Conservation (phyloP, 2,329 filamentous ascomycete genomes). For the Diaporthe amygdali region DNA sequence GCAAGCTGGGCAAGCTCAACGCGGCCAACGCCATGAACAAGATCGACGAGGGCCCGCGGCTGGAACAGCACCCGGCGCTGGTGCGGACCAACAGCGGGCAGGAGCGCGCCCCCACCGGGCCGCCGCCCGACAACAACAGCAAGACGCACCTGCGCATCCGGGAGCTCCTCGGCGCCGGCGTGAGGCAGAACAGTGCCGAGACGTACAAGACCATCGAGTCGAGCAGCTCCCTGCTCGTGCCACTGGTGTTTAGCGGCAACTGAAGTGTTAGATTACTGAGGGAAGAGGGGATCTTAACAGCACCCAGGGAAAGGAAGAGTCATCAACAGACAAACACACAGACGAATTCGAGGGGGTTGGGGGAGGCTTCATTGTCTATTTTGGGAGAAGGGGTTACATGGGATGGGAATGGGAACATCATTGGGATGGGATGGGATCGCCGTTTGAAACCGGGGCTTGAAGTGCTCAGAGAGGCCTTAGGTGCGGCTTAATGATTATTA, state of each 20-base stretch:
- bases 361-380: background rate
- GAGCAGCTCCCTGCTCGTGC: slow-evolving; percentile 56
- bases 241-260: slow-evolving; percentile 63
- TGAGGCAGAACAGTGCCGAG: slow-evolving; percentile 21
- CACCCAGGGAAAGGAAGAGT: background rate
- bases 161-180: slow-evolving; percentile 28
- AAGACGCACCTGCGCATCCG: slow-evolving; percentile 21
- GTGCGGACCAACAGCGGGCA: slow-evolving; percentile 3
- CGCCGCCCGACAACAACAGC: slow-evolving; percentile 24
- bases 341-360: background rate
- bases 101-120: background rate
- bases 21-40: slow-evolving; percentile 13
- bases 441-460: slow-evolving; percentile 22
- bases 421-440: slow-evolving; percentile 9
- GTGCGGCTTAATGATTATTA: slow-evolving; percentile 21
- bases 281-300: background rate
- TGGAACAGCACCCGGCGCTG: slow-evolving; percentile 34
- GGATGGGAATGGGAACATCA: background rate
- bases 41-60: slow-evolving; percentile 18
- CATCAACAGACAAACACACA: background rate
- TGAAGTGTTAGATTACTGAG: slow-evolving; percentile 24
- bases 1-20: slow-evolving; percentile 55
- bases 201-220: slow-evolving; percentile 55
- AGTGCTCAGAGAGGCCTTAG: slow-evolving; percentile 22
- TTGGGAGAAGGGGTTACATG: background rate